Percentiles rank a stretch among this genome's conserved stretches.
These are phyloP conservation scores for Rhynchosporium graminicola DNA, from an alignment of 2,329 filamentous ascomycete species.

Conservation along the genomic window DNA sequence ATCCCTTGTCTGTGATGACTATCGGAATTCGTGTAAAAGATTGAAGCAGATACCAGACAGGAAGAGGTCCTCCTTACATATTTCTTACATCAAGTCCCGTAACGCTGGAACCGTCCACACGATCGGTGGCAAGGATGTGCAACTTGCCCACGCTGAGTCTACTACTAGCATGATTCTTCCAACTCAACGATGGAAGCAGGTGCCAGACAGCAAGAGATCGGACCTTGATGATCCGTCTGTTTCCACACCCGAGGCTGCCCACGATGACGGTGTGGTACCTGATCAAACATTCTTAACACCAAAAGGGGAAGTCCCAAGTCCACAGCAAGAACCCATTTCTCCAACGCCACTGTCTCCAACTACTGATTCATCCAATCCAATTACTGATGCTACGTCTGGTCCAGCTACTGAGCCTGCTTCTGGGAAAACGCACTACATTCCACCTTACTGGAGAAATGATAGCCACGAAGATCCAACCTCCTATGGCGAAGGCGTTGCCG, in stretches of 20 bases:
- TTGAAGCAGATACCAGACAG: neutral
- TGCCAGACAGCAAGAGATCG: too few relatives aligned
- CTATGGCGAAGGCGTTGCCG: neutral
- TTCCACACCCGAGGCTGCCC: too few relatives aligned
- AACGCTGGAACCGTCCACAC: too few relatives aligned
- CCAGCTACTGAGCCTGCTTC: neutral
- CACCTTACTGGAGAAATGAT: conserved; percentile 8
- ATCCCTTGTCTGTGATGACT: neutral
- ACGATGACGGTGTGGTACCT: too few relatives aligned
- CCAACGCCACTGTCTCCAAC: neutral
- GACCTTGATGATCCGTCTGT: too few relatives aligned
- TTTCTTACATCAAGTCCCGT: too few relatives aligned
- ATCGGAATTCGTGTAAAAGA: conserved; percentile 2
- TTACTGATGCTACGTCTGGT: neutral
- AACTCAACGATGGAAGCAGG: too few relatives aligned
- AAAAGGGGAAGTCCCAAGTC: neutral
- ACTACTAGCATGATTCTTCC: too few relatives aligned
- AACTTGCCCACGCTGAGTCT: too few relatives aligned
- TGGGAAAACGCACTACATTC: conserved; percentile 8
- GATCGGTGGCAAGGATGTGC: too few relatives aligned
- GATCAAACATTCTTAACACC: too few relatives aligned
- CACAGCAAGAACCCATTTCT: neutral
- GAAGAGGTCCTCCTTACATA: neutral
- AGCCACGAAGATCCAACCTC: neutral
- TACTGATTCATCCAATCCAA: too few relatives aligned